Conservation (phyloP, 371 early-diverging fungal species). For the Syncephalis plumigaleata region DNA sequence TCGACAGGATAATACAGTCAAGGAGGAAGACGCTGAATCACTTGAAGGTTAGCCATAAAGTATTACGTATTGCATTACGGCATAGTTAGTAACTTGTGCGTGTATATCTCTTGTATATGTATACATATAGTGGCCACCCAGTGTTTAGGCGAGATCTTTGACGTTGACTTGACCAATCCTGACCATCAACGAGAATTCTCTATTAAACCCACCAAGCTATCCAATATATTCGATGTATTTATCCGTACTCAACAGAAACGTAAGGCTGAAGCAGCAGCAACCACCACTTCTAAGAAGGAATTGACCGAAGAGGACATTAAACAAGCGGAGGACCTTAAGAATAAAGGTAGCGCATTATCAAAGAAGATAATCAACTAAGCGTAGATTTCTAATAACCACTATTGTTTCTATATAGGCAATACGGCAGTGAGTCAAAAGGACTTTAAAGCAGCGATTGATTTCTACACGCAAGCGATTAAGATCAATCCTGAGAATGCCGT, state of each 20-base stretch:
- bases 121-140: constrained; percentile 78
- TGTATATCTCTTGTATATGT: too few species aligned
- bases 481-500: constrained; percentile 71
- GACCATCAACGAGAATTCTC: constrained; percentile 41
- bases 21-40: constrained; percentile 69
- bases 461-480: constrained; percentile 82
- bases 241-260: constrained; percentile 59
- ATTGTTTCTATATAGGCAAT: constrained; percentile 31
- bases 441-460: constrained; percentile 66
- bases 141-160: constrained; percentile 88
- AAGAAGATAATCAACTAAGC: too few species aligned
- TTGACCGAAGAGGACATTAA: constrained; percentile 39
- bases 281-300: constrained; percentile 3
- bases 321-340: constrained; percentile 76
- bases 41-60: constrained; percentile 50
- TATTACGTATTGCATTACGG: too few species aligned
- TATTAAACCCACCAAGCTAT: constrained; percentile 68
- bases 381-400: too few species aligned
- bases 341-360: constrained; percentile 22
- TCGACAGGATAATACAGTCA: constrained; percentile 56
- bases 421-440: constrained; percentile 62
- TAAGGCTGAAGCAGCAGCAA: constrained; percentile 4
- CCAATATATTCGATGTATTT: constrained; percentile 80
- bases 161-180: constrained; percentile 54
- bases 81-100: neutral